A percentile compares a stretch with the other conserved stretches of the same genome.
These are phyloP conservation scores for Candida nemodendra DNA, from an alignment of 805 yeast genomes.

Conservation along the genomic window DNA sequence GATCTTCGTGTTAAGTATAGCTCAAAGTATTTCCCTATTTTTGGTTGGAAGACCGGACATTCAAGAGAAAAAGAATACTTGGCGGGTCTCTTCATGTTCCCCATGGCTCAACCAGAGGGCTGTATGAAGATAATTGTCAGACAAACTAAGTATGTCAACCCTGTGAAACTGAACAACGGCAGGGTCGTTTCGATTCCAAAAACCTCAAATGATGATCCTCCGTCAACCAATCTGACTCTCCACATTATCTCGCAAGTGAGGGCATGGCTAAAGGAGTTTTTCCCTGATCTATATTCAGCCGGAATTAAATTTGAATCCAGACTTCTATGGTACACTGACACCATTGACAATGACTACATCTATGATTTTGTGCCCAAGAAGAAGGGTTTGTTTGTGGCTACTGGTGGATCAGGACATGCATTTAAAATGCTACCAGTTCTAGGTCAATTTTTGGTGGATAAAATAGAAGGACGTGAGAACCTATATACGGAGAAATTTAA, in stretches of 20 bases:
- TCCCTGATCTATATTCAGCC: constrained; percentile 24
- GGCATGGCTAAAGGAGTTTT: constrained; percentile 19
- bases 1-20: constrained; percentile 33
- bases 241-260: constrained; percentile 23
- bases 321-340: constrained; percentile 28
- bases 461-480: constrained; percentile 30
- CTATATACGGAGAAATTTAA: constrained; percentile 27
- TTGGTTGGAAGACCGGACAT: constrained; percentile 31
- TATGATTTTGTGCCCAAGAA: constrained; percentile 29
- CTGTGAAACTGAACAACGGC: neutral
- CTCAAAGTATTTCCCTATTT: constrained; percentile 29
- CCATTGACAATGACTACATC: constrained; percentile 29
- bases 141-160: constrained; percentile 1
- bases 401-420: constrained; percentile 34
- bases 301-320: constrained; percentile 19
- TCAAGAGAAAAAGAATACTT: constrained; percentile 24
- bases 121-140: constrained; percentile 33
- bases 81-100: constrained; percentile 34
- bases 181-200: constrained; percentile 5
- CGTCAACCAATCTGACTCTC: constrained; percentile 21
- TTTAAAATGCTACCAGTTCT: constrained; percentile 32
- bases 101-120: constrained; percentile 32
- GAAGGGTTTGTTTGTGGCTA: constrained; percentile 26
- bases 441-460: constrained; percentile 29
- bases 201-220: constrained; percentile 29